Percentiles rank a stretch among this genome's conserved stretches.
phyloP scores from a whole-genome alignment of 2,329 filamentous ascomycete genomes.

The Fusarium bactridioides region DNA sequence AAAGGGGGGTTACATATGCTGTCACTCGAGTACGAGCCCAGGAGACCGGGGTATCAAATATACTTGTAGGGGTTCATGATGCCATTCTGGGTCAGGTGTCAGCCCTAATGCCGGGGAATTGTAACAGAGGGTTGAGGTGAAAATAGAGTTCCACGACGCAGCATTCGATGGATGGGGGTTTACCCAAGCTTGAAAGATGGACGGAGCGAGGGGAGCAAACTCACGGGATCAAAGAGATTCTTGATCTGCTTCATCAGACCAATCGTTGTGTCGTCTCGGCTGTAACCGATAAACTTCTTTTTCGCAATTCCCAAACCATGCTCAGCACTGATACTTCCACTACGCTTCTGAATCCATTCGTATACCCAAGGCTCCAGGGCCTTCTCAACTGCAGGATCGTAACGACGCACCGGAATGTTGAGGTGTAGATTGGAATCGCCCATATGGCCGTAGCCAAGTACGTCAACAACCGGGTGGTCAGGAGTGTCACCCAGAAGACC shows the following conservation, averaged over 20 bases:
- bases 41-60: constrained; percentile 57
- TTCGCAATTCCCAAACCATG: constrained; percentile 94
- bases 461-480: constrained; percentile 80
- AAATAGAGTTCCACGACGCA: not conserved
- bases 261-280: constrained; percentile 86
- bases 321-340: constrained; percentile 95
- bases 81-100: constrained; percentile 71
- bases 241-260: constrained; percentile 96
- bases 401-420: constrained; percentile 83
- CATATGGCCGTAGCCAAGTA: constrained; percentile 99
- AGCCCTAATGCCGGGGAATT: constrained; percentile 31
- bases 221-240: constrained; percentile 90
- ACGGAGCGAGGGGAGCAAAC: constrained; percentile 45
- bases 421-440: constrained; percentile 95
- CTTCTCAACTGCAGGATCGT: constrained; percentile 87
- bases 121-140: not conserved
- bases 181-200: not conserved
- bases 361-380: constrained; percentile 94
- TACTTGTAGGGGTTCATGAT: constrained; percentile 99
- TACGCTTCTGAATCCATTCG: constrained; percentile 90
- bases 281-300: constrained; percentile 95
- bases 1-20: constrained; percentile 15
- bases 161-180: constrained; percentile 9
- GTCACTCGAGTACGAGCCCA: constrained; percentile 19
- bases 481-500: constrained; percentile 81